Conservation (phyloP, 2,329 filamentous ascomycete species). For the Simplicillium sp. region DNA sequence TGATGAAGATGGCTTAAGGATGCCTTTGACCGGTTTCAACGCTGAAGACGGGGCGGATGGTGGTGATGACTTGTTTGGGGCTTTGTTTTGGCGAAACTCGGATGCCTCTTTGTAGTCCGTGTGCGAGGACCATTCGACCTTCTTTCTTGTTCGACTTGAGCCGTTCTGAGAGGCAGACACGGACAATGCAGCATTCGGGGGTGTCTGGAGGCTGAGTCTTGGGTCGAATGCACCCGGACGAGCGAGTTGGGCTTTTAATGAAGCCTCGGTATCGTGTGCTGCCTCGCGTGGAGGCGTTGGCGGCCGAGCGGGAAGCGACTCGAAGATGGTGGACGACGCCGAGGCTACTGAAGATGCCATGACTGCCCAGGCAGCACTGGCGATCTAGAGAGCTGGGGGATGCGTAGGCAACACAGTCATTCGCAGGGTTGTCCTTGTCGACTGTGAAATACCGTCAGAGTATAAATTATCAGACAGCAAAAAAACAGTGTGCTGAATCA, state of each 20-base stretch:
- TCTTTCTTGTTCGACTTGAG: constrained; percentile 38
- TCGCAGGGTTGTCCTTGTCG: too few species aligned
- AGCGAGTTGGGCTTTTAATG: constrained; percentile 23
- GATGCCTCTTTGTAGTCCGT: constrained; percentile 48
- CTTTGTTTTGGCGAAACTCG: constrained; percentile 28
- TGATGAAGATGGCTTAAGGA: constrained; percentile 63
- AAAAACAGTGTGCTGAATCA: too few species aligned
- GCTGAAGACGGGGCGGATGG: constrained; percentile 26
- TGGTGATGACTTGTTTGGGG: constrained; percentile 27
- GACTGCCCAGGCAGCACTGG: constrained; percentile 26
- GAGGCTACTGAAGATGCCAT: constrained; percentile 30
- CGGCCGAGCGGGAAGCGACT: constrained; percentile 47
- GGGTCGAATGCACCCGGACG: constrained; percentile 28
- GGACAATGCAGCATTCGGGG: constrained; percentile 38
- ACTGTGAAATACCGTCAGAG: too few species aligned
- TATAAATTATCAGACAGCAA: too few species aligned
- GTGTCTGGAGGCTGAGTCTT: constrained; percentile 36
- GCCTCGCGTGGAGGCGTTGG: constrained; percentile 59
- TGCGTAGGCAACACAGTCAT: constrained; percentile 5
- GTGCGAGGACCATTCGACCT: constrained; percentile 46
- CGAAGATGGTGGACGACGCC: constrained; percentile 29
- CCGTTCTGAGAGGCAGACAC: constrained; percentile 29
- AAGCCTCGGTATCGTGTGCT: constrained; percentile 24
- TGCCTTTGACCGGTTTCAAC: constrained; percentile 49
- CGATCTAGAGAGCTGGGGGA: constrained; percentile 26